Evolutionary conservation across 2,329 filamentous ascomycete genomes (phyloP), one percentile per base, ranked within the genome.

Genomic region (Rosellinia necatrix): DNA sequence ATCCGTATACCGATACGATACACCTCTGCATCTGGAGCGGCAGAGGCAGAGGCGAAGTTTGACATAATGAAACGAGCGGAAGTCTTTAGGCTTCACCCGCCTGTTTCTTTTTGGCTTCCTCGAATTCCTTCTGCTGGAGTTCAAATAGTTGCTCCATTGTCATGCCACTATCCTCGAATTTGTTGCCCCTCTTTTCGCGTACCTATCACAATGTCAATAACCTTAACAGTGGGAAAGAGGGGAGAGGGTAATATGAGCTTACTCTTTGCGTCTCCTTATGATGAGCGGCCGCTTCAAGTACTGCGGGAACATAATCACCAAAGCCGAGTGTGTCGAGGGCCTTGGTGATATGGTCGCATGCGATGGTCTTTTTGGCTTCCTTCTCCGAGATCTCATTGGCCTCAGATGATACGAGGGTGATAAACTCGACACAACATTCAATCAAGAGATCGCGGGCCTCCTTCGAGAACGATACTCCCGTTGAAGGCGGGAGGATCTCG

Each of bases 361-460:
- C 93, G 66, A 99, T 99, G 3, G 94, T 99, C 82, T 99, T 99
- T 80, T 99, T 99, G 46, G 92, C 91, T 70, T 99, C 94, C 75
- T 96, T 96, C 73, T 99, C 94, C 10, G 92, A 96, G 63, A 99
- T 99, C 68, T 99, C 94, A 75, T 99, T 99, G 60, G 94, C 94
- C 77, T 99, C 93, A 43, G 91, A 96, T n/a, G 92, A 97, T 66
- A 99, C 90, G 68, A 99, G 85, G 15, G 94, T 97, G 74, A 99
- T 97, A 74, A 99, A 99, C 74, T 99, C 94, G 69, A 99, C 93
- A 70, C 94, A 99, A 78, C 94, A 97, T 78, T 97, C 94, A 68
- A 99, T 99, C 49, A 99, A 81, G 2, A 97, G 81, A 70, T 99
- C 94, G 58, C 94, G 88, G 10, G 93, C 92, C 68, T 99, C 94